Percentiles rank a stretch among this genome's conserved stretches.
These are phyloP conservation scores for Prunus dulcis DNA, from an alignment of 306 rosid species.

Conservation along the genomic window DNA sequence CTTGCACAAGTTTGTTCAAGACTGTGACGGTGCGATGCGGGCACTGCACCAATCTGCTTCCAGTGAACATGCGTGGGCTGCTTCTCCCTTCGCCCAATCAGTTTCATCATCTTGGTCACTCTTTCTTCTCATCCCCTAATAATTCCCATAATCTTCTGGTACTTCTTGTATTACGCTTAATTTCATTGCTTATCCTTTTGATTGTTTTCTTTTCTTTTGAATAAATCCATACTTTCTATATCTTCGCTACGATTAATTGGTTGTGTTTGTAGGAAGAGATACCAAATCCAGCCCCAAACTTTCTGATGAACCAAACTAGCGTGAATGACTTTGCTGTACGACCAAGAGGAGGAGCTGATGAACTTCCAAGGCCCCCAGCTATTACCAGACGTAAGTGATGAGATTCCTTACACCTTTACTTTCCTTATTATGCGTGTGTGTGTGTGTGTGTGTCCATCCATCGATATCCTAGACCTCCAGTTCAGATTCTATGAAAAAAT, in stretches of 20 bases:
- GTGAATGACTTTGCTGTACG: slow-evolving; percentile 52
- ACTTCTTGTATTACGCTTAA: not conserved
- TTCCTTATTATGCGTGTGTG: not conserved
- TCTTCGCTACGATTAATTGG: no score
- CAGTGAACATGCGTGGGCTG: slow-evolving; percentile 85
- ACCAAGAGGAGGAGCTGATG: slow-evolving; percentile 50
- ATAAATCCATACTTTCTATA: no score
- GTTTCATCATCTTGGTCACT: slow-evolving; percentile 73
- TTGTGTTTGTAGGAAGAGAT: slow-evolving; percentile 37
- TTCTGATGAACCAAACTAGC: slow-evolving; percentile 55
- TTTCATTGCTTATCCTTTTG: no score
- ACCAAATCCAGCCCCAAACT: slow-evolving; percentile 63
- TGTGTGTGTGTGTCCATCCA: not conserved
- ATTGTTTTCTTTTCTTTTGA: no score
- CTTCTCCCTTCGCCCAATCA: slow-evolving; percentile 83
- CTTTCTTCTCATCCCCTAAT: slow-evolving; percentile 59
- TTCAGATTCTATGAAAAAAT: not conserved
- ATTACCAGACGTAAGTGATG: slow-evolving; percentile 65
- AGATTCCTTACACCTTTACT: slow-evolving; percentile 20
- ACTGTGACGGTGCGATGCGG: slow-evolving; percentile 97
- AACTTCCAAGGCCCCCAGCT: slow-evolving; percentile 73
- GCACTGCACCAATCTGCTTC: slow-evolving; percentile 92
- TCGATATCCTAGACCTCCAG: not conserved
- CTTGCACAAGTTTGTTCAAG: slow-evolving; percentile 91
- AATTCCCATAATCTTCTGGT: slow-evolving; percentile 68